These are phyloP conservation scores for Kwoniella botswanensis DNA, from an alignment of 768 basidiomycete species.

Conservation along the genomic window DNA sequence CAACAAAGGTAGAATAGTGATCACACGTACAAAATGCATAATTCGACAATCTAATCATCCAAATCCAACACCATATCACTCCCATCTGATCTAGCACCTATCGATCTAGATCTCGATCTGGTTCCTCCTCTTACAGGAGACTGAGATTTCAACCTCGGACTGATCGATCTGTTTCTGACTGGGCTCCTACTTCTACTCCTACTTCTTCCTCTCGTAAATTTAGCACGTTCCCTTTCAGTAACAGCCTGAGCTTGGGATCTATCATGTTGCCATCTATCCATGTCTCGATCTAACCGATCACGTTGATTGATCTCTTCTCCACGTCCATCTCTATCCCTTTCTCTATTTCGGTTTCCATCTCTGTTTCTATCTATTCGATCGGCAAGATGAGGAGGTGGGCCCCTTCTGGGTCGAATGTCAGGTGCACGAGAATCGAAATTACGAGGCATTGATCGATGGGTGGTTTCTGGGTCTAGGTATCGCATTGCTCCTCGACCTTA, in stretches of 20 bases:
- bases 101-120: conserved; percentile 22
- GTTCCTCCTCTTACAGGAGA: conserved; percentile 36
- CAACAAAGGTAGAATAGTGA: too few relatives aligned
- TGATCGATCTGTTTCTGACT: conserved; percentile 15
- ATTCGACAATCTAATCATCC: conserved; percentile 24
- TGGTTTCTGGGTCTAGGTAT: conserved; percentile 52
- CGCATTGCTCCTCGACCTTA: conserved; percentile 56
- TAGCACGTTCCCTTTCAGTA: conserved; percentile 16
- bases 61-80: conserved; percentile 51
- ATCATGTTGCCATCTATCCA: conserved; percentile 41
- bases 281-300: conserved; percentile 63
- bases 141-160: conserved; percentile 29
- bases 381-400: conserved; percentile 10
- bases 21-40: background rate
- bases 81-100: conserved; percentile 29
- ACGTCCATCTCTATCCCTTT: background rate
- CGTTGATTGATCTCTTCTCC: conserved; percentile 37
- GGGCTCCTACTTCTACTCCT: conserved; percentile 18
- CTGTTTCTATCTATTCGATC: conserved; percentile 12
- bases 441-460: conserved; percentile 15
- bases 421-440: conserved; percentile 35
- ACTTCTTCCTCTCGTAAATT: conserved; percentile 22
- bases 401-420: conserved; percentile 24
- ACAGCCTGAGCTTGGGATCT: conserved; percentile 20
- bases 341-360: conserved; percentile 23